Percentiles rank a stretch among this genome's conserved stretches.
These are phyloP conservation scores for Thielaviopsis euricoi DNA, from an alignment of 2,329 filamentous ascomycete species.

Conservation along the genomic window DNA sequence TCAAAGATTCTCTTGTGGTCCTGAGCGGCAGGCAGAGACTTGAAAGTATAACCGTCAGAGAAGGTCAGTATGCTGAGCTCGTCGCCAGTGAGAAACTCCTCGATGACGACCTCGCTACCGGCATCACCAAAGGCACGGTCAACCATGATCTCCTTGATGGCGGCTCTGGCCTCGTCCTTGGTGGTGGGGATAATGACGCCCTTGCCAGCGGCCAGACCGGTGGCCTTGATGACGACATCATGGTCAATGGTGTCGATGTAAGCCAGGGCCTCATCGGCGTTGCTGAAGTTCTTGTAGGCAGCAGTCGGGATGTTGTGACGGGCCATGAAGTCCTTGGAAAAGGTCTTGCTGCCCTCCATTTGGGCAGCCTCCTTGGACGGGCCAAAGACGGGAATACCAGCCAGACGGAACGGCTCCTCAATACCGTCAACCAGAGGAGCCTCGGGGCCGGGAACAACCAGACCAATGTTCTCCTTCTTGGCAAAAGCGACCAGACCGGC, in stretches of 20 bases:
- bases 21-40: constrained; percentile 75
- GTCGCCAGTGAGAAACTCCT: constrained; percentile 82
- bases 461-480: constrained; percentile 53
- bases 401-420: constrained; percentile 60
- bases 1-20: constrained; percentile 94
- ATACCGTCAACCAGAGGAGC: constrained; percentile 86
- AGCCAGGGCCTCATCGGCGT: constrained; percentile 52
- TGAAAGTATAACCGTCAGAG: constrained; percentile 72
- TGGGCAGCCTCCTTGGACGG: constrained; percentile 69
- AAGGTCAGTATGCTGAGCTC: constrained; percentile 87
- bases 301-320: constrained; percentile 81
- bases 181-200: constrained; percentile 77
- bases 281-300: constrained; percentile 72
- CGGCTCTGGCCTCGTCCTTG: constrained; percentile 67
- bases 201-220: constrained; percentile 83
- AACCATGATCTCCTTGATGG: constrained; percentile 80
- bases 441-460: constrained; percentile 83
- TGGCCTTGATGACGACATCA: constrained; percentile 83
- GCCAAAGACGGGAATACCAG: constrained; percentile 68
- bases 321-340: constrained; percentile 96
- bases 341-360: constrained; percentile 94
- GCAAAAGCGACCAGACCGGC: constrained; percentile 60
- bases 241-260: constrained; percentile 60
- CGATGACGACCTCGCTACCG: constrained; percentile 83
- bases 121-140: constrained; percentile 72